Base-by-base conservation (phyloP, 352 stramenopile species). In the Phytophthora sojae region DNA sequence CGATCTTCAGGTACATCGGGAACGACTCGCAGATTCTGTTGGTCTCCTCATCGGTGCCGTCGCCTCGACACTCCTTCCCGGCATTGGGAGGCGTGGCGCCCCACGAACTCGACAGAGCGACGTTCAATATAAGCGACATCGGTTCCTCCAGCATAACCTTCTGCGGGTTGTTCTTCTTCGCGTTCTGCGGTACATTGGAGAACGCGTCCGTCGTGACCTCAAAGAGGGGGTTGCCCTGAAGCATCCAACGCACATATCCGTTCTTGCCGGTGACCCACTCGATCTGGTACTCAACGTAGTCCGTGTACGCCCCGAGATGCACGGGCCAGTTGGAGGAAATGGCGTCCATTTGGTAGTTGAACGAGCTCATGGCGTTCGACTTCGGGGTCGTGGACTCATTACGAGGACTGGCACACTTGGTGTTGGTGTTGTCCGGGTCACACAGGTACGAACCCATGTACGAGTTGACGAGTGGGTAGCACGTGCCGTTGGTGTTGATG, bases 61-160 rank as follows among this genome's bases (percentile, higher is more conserved):
- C 79, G 8, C 86, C 84, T 17, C 87, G 87, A 44, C 84, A 95
- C 17, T 67, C 45, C 12, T 76, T 68, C 4, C 82, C 73, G 0
- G 75, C 56, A 49, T 93, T 92, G 0, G 83, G 82, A 7, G 85
- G 87, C 3, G 61, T 83, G 0, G 81, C 61, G 59, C 82, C 93
- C 96, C 96, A 98, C 39, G 91, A 85, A n/a, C 77, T 84, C n/a
- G 91, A 97, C 8, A 99, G 76, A 6, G 95, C 94, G 6, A 97
- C 97, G 82, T 98, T 98, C 44, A 98, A 75, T 39, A 98, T 89
- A 23, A 98, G 62, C 64, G 96, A 98, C 81, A 97, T 93, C 0
- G 96, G 95, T 64, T 99, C 96, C 45, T 95, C 85, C 0, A 92
- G 42, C 84, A 91, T 89, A 1, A 90, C 56, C 55, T 92, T 94